Base-by-base conservation (phyloP, 2,329 filamentous ascomycete species). In the Pseudogymnoascus sp. region DNA sequence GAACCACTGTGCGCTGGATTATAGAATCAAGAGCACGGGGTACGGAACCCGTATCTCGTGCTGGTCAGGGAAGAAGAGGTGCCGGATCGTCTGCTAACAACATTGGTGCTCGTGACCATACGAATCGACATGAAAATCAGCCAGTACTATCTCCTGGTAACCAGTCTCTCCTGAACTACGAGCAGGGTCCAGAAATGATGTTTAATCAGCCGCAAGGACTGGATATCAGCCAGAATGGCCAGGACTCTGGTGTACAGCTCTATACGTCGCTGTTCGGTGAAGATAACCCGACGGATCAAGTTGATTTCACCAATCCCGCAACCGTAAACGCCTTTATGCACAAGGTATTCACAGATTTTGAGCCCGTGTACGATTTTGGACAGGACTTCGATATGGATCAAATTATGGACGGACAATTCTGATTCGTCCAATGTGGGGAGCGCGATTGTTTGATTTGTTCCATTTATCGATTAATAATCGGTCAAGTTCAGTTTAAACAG, bases 1-100 rank as follows among this genome's bases (percentile, higher is more conserved):
- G 69, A 21, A 71, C 73, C 0, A 75, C 69, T 0, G 63, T 74
- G 6, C 69, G 70, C 1, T 74, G 73, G 67, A 66, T 77, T 21
- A 65, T 63, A 28, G 63, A 64, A 16, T 42, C 28, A 18, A 59
- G 40, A 34, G 38, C 49, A 38, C 40, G 31, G 37, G 43, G 25
- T 61, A 61, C 62, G 5, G 62, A 53, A 16, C 42, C 1, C 12
- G 12, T 46, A 9, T 46, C 21, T 46, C 28, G 18, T 38, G 18
- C 21, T 40, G 34, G 16, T 5, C 42, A 46, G 12, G 42, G 25
- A 46, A 42, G 59, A 49, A 16, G 46, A 56, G 18, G 25, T 53
- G 40, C 12, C 9, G 18, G 18, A 18, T 49, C 42, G 16, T 21
- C 25, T 40, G 42, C 21, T 14, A 62, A 62, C 25, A 46, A 25